Conservation (phyloP, 2,329 filamentous ascomycete genomes). For the Calycina herbarum region DNA sequence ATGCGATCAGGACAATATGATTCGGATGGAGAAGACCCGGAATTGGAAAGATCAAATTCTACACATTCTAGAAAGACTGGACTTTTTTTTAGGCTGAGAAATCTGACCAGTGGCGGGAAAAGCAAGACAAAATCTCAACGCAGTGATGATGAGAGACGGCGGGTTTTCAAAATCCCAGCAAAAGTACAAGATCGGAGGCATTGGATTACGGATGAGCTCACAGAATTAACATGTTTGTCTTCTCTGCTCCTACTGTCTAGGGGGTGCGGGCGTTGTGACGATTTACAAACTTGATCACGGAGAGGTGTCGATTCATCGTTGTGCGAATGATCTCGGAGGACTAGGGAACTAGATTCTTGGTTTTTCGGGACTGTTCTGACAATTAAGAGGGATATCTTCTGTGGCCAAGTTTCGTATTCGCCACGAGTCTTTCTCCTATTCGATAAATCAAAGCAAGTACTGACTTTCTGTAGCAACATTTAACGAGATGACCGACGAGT, state of each 20-base stretch:
- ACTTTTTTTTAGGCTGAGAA: constrained; percentile 32
- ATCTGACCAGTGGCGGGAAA: constrained; percentile 27
- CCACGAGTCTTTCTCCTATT: not conserved
- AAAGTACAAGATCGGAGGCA: constrained; percentile 77
- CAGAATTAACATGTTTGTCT: constrained; percentile 51
- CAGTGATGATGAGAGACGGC: constrained; percentile 43
- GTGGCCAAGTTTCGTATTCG: not conserved
- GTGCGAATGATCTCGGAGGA: not conserved
- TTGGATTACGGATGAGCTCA: constrained; percentile 78
- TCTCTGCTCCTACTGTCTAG: not conserved
- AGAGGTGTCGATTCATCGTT: not conserved
- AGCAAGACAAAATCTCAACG: constrained; percentile 36
- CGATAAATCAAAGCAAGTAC: constrained; percentile 22
- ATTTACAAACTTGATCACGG: not conserved
- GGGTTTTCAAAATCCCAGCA: constrained; percentile 76
- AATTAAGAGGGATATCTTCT: not conserved
- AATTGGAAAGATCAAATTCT: constrained; percentile 32
- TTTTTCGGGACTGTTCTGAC: not conserved
- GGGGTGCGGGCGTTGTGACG: not conserved
- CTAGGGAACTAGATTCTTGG: not conserved
- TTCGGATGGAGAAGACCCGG: constrained; percentile 26
- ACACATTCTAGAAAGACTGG: constrained; percentile 36
- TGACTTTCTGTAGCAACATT: constrained; percentile 67
- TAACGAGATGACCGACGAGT: constrained; percentile 91
- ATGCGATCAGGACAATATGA: constrained; percentile 31